Evolutionary conservation across 495 filamentous ascomycete genomes (phyloP).

Genomic region (Aspergillus cristatus): DNA sequence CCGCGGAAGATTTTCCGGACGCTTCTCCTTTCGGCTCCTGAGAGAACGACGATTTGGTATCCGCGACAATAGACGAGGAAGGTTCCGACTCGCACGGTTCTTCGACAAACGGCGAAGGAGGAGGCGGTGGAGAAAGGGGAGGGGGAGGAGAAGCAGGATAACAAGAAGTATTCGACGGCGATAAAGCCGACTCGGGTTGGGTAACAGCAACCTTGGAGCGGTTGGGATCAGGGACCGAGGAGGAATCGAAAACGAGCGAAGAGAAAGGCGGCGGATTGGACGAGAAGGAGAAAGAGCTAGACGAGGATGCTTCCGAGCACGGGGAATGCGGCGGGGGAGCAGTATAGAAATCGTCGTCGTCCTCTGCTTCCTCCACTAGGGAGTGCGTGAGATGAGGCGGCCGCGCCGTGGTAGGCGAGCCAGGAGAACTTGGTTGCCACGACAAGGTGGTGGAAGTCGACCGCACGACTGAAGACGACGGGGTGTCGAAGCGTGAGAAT

Average conservation of each 20-base stretch:
- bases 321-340: conserved; percentile 53
- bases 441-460: conserved; percentile 53
- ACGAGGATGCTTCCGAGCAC: conserved; percentile 56
- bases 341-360: conserved; percentile 40
- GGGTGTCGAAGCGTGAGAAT: not conserved
- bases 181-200: conserved; percentile 44
- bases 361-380: conserved; percentile 42
- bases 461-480: not conserved
- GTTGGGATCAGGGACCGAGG: conserved; percentile 26
- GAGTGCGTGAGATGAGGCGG: conserved; percentile 37
- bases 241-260: conserved; percentile 46
- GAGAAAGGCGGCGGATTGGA: conserved; percentile 55
- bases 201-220: conserved; percentile 44
- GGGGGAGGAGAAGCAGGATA: conserved; percentile 30
- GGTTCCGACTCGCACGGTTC: conserved; percentile 38
- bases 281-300: conserved; percentile 37
- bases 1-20: conserved; percentile 58
- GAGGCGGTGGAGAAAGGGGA: conserved; percentile 41
- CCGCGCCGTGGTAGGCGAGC: conserved; percentile 57
- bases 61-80: conserved; percentile 52
- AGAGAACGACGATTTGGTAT: conserved; percentile 71
- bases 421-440: conserved; percentile 50
- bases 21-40: conserved; percentile 68
- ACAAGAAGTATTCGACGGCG: conserved; percentile 45
- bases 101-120: conserved; percentile 28